Percentiles rank a stretch among this genome's conserved stretches.
These are phyloP conservation scores for Lentinus tigrinus DNA, from an alignment of 768 basidiomycete species.

Conservation along the genomic window DNA sequence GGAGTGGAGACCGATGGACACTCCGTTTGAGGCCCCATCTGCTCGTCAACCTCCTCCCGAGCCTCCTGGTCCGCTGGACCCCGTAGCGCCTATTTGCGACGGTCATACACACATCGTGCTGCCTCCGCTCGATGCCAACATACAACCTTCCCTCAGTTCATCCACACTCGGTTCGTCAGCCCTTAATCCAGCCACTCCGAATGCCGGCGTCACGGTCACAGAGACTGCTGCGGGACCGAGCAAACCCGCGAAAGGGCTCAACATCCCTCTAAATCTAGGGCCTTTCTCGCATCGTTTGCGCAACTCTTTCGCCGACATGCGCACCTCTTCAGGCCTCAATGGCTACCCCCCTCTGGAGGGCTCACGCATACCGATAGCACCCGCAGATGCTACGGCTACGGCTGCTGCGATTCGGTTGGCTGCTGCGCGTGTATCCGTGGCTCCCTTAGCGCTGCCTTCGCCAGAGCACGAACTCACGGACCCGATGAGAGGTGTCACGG, in stretches of 20 bases:
- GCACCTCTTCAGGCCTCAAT: conserved; percentile 30
- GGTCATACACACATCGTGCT: background rate
- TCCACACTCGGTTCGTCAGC: background rate
- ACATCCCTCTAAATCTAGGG: conserved; percentile 21
- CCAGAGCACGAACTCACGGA: conserved; percentile 92
- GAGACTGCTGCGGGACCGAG: background rate
- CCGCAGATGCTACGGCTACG: conserved; percentile 58
- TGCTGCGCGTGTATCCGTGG: conserved; percentile 78
- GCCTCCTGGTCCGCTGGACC: background rate
- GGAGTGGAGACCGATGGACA: conserved; percentile 14
- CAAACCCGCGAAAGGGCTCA: conserved; percentile 2
- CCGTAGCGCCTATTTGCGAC: background rate
- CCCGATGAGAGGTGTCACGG: conserved; percentile 76
- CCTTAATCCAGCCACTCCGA: background rate
- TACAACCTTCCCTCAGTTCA: background rate
- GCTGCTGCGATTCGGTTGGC: conserved; percentile 87
- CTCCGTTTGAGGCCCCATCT: conserved; percentile 5
- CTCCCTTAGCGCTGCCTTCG: conserved; percentile 83
- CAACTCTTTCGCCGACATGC: conserved; percentile 46
- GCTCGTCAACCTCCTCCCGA: background rate
- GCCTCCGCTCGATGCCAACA: background rate
- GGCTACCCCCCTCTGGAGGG: background rate
- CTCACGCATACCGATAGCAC: conserved; percentile 25
- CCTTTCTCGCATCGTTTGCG: conserved; percentile 40
- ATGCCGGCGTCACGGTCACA: background rate